Evolutionary conservation across 257 asterid species (phyloP), one percentile per base, ranked within the genome.

Genomic region (Solanum corneliomulleri): DNA sequence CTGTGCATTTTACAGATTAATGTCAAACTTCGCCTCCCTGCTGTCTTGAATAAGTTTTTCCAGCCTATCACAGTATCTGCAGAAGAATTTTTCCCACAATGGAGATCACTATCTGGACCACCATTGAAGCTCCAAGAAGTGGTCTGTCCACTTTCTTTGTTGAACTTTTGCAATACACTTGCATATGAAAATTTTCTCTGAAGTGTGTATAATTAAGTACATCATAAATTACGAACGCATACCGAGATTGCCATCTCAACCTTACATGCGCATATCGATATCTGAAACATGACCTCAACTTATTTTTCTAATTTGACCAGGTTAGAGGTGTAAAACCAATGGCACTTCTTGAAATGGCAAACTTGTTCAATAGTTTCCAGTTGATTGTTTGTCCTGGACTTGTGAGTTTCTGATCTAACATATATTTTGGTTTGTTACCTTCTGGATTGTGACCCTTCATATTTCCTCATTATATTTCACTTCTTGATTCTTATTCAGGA

Each of bases 81-180:
- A 39, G 99, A 96, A 89, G 99, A 96, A 88, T 96, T 96, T 91
- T 96, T 96, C 91, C 95, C 95, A 13, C 99, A 95, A 69, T 96
- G 99, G 99, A 93, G 97, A 93, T 96, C 99, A 87, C 98, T 96
- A 87, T 93, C 98, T 76, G 99, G 99, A 88, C 97, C 99, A 37
- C 99, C 99, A 60, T 83, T 96, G 91, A 96, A 96, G 92, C 94
- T 95, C 89, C 99, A 96, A 92, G 99, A 96, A 95, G 99, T 96
- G 94, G 99, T 96, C 87, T 80, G 92, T 92, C 88, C 90, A 49
- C 86, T 87, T 56, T 49, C 70, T 49, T 49, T 80, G 27, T 47
- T 49, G 29, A 29, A 49, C 85, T 81, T 29, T 47, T 31, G 45
- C 45, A 49, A 31, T 81, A 81, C 49, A 31, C 5, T 27, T 20